A percentile compares a stretch with the other conserved stretches of the same genome.
Conservation (phyloP, 305 asterid genomes). For the Fraxinus velutina region DNA sequence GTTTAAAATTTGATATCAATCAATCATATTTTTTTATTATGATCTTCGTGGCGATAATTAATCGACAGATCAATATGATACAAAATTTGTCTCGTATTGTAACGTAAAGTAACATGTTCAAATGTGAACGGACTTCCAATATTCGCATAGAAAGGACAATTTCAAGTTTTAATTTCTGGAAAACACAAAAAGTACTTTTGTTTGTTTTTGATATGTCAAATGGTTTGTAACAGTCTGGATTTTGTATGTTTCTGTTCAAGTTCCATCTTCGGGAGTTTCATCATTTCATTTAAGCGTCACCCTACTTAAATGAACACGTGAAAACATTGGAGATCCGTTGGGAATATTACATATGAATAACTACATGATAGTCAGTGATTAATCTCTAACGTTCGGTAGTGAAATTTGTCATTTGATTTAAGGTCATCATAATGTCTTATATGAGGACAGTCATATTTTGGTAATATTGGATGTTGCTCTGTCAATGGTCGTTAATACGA, state of each 20-base stretch:
- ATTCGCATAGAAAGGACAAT: not conserved
- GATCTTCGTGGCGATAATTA: not conserved
- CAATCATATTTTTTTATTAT: not conserved
- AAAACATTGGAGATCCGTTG: too few species aligned
- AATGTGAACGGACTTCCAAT: not conserved
- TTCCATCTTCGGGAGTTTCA: not conserved
- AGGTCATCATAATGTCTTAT: too few species aligned
- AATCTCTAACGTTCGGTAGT: too few species aligned
- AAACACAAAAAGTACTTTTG: not conserved
- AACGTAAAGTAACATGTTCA: not conserved
- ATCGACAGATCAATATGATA: not conserved
- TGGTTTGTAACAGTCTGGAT: not conserved
- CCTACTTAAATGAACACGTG: too few species aligned
- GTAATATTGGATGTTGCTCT: too few species aligned
- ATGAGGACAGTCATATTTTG: too few species aligned
- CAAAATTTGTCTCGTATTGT: not conserved
- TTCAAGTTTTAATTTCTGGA: not conserved
- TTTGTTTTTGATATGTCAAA: not conserved
- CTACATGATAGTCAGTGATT: too few species aligned
- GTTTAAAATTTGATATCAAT: not conserved
- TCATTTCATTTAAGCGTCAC: too few species aligned
- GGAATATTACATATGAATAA: too few species aligned
- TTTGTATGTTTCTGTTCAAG: not conserved
- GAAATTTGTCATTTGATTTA: too few species aligned
- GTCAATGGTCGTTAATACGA: too few species aligned